Percentiles rank a stretch among this genome's conserved stretches.
Conservation (phyloP, 1,139 yeast species). For the Candida sojae region DNA sequence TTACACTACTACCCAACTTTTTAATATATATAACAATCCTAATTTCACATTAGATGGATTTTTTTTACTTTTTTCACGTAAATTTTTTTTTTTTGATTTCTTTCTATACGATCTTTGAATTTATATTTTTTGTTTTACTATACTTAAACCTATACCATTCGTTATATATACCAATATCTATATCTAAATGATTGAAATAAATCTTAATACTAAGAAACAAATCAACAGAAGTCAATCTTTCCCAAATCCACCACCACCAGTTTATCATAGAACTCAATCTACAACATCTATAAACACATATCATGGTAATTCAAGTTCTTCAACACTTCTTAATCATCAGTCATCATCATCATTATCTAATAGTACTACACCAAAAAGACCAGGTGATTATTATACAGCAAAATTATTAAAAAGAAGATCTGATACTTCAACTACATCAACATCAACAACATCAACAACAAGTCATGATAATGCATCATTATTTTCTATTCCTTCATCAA, state of each 20-base stretch:
- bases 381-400: slow-evolving; percentile 45
- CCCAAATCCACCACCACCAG: slow-evolving; percentile 3
- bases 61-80: no score
- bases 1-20: no score
- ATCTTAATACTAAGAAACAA: neutral
- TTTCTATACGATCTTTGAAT: neutral
- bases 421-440: neutral
- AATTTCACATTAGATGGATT: no score
- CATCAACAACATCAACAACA: neutral
- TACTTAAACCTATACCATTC: neutral
- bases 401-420: slow-evolving; percentile 19
- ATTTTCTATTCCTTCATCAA: neutral
- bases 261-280: slow-evolving; percentile 1
- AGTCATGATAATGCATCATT: neutral
- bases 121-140: neutral
- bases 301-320: neutral
- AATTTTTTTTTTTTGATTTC: neutral
- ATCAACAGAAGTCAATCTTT: neutral
- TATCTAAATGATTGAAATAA: neutral
- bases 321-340: neutral
- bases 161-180: neutral
- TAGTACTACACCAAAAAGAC: slow-evolving; percentile 26
- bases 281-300: neutral
- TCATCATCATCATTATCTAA: neutral
- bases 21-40: no score